These are phyloP conservation scores for Tricholoma furcatifolium DNA, from an alignment of 768 basidiomycete species.

Conservation along the genomic window DNA sequence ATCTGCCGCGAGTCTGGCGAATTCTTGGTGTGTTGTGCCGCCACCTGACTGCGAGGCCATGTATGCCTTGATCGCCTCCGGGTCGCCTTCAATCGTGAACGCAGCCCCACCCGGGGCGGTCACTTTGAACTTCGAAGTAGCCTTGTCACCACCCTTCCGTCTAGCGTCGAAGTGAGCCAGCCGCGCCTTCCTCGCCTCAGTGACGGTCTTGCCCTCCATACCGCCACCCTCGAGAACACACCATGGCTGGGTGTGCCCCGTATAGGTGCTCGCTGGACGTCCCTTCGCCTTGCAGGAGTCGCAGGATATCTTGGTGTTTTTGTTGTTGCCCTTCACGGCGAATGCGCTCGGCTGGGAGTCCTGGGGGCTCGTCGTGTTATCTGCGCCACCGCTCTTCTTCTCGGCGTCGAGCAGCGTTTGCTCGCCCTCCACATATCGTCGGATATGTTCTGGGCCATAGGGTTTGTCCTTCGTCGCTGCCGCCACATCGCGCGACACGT, in stretches of 20 bases:
- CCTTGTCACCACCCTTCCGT: background rate
- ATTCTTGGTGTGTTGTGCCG: no score
- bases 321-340: background rate
- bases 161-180: background rate
- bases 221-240: no score
- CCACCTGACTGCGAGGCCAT: background rate
- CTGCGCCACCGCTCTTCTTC: background rate
- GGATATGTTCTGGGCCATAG: background rate
- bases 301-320: background rate
- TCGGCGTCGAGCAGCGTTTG: background rate
- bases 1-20: background rate
- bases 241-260: no score
- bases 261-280: background rate
- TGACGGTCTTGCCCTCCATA: background rate
- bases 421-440: background rate
- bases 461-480: no score
- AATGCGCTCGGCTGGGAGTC: background rate
- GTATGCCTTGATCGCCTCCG: background rate
- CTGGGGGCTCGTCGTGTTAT: no score
- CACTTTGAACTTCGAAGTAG: background rate
- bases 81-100: background rate
- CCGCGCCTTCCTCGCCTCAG: background rate
- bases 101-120: background rate
- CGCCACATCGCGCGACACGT: no score
- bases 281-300: background rate